Conservation (phyloP, 129 eudicot genomes). For the Logfia minima region DNA sequence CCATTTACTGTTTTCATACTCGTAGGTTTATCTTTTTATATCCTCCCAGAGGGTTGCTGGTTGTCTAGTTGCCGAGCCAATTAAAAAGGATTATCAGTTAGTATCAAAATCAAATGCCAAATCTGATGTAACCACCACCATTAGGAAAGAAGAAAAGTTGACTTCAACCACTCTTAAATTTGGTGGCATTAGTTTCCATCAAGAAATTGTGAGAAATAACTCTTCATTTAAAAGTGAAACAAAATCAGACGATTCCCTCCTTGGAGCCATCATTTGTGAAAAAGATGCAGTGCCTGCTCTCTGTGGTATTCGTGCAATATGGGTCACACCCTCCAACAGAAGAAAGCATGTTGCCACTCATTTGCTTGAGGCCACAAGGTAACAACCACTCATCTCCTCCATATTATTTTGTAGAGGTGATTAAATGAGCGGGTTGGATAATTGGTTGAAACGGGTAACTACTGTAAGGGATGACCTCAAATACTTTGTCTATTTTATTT, state of each 20-base stretch:
- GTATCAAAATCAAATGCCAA: slow-evolving; percentile 40
- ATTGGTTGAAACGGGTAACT: background rate
- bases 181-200: slow-evolving; percentile 57
- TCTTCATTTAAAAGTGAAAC: slow-evolving; percentile 22
- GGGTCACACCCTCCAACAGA: slow-evolving; percentile 80
- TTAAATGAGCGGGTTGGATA: background rate
- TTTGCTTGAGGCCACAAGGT: slow-evolving; percentile 82
- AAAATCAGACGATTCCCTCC: slow-evolving; percentile 22
- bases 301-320: slow-evolving; percentile 90
- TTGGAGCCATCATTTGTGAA: slow-evolving; percentile 60
- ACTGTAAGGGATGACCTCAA: background rate
- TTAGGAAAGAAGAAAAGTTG: slow-evolving; percentile 29
- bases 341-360: slow-evolving; percentile 71
- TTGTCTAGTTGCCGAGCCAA: slow-evolving; percentile 61
- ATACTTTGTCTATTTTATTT: background rate
- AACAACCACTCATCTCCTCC: slow-evolving; percentile 1
- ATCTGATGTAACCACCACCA: slow-evolving; percentile 16
- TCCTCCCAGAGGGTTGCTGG: slow-evolving; percentile 65
- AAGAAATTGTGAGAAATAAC: slow-evolving; percentile 48
- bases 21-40: slow-evolving; percentile 65
- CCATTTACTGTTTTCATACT: background rate
- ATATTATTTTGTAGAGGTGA: background rate
- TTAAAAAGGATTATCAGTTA: slow-evolving; percentile 50
- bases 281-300: slow-evolving; percentile 61
- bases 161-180: slow-evolving; percentile 51